Base-by-base conservation (phyloP, 2,329 filamentous ascomycete genomes). In the Calonectria leucothoes region DNA sequence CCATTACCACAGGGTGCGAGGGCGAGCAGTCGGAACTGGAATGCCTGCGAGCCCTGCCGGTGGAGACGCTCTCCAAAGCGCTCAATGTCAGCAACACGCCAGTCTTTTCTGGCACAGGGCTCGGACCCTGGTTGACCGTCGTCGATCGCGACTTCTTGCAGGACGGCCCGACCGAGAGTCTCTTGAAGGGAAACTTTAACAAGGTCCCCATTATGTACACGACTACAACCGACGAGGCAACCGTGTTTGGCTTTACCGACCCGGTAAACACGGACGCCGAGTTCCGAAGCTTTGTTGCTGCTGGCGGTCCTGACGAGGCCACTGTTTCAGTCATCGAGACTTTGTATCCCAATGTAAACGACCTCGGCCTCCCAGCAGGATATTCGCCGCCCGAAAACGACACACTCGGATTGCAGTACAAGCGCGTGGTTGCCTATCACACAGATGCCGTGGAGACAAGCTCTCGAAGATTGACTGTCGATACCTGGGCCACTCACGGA, bases 191-290 rank as follows among this genome's bases (percentile, higher is more conserved):
- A 1, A 45, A 66, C 33, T 66, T 52, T 31, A 66, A 66, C 29
- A 52, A 52, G 14, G 33, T 66, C 15, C 64, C 42, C 64, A 52
- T 66, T 3, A 66, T 66, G 42, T 52, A 66, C 48, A 66, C 64
- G 12, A 52, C 45, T 14, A 66, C 64, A n/a, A 66, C 31, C 1
- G 64, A 66, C 25, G 64, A 66, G 45, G 64, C 48, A 8, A 51
- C 45, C 17, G 45, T 66, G 14, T 66, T 66, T 52, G 31, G 64
- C 1, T 66, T 66, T n/a, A 51, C 45, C 17, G 48, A n/a, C 14
- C 64, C 45, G 1, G 64, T 66, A 1, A 42, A 52, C n/a, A 66
- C 45, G 10, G 64, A 66, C 15, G 45, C 35, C 2, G 64, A 66
- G 20, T 66, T 66, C 31, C 33, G 64, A 20, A 14, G 7, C 1